Conservation (phyloP, 148 eudicot genomes). For the Chenopodium album region DNA sequence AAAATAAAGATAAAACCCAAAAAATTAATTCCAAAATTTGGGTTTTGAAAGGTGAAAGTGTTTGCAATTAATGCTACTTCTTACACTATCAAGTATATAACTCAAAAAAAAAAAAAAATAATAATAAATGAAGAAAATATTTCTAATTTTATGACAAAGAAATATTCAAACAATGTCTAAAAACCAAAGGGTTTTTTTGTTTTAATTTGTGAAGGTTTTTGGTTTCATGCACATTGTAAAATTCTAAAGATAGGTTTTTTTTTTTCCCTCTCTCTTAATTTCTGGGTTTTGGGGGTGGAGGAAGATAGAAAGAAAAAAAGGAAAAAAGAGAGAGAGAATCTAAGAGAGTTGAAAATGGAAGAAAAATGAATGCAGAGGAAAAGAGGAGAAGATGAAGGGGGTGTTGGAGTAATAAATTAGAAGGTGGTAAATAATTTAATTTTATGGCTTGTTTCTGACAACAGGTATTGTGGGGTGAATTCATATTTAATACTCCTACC, state of each 20-base stretch:
- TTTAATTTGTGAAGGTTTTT: neutral
- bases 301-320: neutral
- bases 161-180: slow-evolving; percentile 18
- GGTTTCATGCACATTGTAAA: slow-evolving; percentile 1
- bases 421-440: neutral
- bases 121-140: neutral
- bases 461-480: neutral
- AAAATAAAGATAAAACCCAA: neutral
- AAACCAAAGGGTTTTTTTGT: neutral
- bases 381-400: neutral
- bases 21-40: neutral
- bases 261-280: neutral
- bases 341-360: too few relatives aligned
- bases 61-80: slow-evolving; percentile 17
- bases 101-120: neutral
- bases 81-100: slow-evolving; percentile 11
- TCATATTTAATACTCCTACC: neutral
- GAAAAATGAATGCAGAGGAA: too few relatives aligned
- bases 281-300: neutral
- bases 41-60: slow-evolving; percentile 11
- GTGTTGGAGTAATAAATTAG: neutral
- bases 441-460: neutral
- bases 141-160: slow-evolving; percentile 20
- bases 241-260: neutral
- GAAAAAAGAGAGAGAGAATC: neutral